Base-by-base conservation (phyloP, 768 basidiomycete species). In the Leccinum broughii region DNA sequence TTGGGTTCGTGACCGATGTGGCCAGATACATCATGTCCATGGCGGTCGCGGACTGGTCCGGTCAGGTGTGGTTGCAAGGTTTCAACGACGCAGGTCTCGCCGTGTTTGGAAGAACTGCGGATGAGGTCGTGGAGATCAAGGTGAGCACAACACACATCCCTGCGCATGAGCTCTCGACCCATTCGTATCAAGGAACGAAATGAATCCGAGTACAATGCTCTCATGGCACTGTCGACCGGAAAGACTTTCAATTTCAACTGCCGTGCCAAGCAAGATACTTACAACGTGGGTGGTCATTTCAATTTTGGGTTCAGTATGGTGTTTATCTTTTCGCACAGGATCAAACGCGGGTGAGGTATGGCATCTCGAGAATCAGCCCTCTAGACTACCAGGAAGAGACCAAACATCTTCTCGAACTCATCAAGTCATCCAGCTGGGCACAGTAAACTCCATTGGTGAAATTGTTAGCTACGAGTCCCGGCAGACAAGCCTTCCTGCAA, bases 1-100 rank as follows among this genome's bases (percentile, higher is more conserved):
- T 58, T 58, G 28, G 35, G 26, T 44, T 58, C 5, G 44, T 60
- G 60, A 64, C 51, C 34, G 1, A 20, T 59, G 30, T 28, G 41
- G 4, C 13, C 59, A 91, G 90, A 56, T 93, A 90, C 65, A 87
- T 96, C 68, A 81, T 98, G 64, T 83, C 86, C 41, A 80, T 97
- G 78, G 92, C 91, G 51, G 88, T 93, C 3, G 84, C 92, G n/a
- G 97, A 99, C 73, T 84, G 87, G 77, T 91, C 93, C 17, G 88
- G 86, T 22, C 92, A 95, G 73, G 83, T 86, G 17, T 98, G 96
- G 96, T 77, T 98, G 50, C 92, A 92, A 63, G 93, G 91, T 4
- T 99, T 99, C 81, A 96, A 99, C 71, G 96, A 98, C 6, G 85
- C 89, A 35, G 97, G 94, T 5, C 73, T 85, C 55, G 76, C 78